Base-by-base conservation (phyloP, 306 rosid species). In the Hippophae tibetana region DNA sequence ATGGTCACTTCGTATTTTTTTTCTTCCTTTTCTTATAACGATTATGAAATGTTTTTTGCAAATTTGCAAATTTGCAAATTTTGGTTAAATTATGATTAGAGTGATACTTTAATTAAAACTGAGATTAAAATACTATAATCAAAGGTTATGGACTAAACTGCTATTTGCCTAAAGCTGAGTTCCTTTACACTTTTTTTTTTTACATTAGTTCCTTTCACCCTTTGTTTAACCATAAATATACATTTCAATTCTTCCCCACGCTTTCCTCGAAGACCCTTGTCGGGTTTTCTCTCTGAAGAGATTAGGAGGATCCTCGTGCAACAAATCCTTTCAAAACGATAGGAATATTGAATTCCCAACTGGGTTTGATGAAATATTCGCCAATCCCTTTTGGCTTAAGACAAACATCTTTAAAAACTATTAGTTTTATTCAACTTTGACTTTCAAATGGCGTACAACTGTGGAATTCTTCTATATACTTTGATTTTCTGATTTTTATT, bases 401-500 rank as follows among this genome's bases (percentile, higher is more conserved):
- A 61, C 63, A 56, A 68, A 51, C 7, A 51, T 63, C 53, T 41
- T 23, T 49, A 12, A n/a, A 38, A 48, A 51, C 31, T 26, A 10
- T 61, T 13, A 9, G 10, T 27, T 60, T 58, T 67, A 70, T 79
- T 73, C 56, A 7, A 63, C 6, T 77, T 84, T 86, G 94, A 84
- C 95, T 86, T 84, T 76, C 42, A 44, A 66, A 62, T 81, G 70
- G 76, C 87, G 69, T 70, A 70, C 76, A 43, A 53, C 70, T 74
- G 55, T 61, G 10, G 47, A 54, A 54, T 55, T 61, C 58, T 47
- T 59, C 47, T 47, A 42, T 60, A 14, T 25, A 64, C n/a, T 27
- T 53, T 57, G 13, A n/a, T 61, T 11, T 64, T 25, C 6, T 60
- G 31, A 14, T 38, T 50, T 44, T 45, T n/a, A 18, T 54, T 43